A percentile compares a stretch with the other conserved stretches of the same genome.
Evolutionary conservation across 2,329 filamentous ascomycete genomes (phyloP).

Genomic region (Cordyceps militaris): DNA sequence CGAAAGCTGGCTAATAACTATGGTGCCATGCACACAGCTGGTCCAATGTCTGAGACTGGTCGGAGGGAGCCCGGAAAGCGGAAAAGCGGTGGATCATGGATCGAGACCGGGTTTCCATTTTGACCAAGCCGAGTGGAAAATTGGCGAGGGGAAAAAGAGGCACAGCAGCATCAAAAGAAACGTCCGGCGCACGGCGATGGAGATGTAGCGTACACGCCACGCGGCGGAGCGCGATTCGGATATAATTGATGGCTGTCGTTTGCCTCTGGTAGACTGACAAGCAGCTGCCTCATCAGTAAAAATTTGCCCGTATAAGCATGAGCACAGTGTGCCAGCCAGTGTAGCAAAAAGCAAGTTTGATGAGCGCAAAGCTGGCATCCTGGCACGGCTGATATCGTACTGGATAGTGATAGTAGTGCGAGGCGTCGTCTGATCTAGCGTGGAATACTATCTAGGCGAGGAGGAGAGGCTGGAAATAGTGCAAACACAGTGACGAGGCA

Average conservation of each 20-base stretch:
- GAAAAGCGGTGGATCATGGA: background rate
- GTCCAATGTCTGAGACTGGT: slow-evolving; percentile 4
- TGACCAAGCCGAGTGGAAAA: background rate
- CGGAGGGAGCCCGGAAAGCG: background rate
- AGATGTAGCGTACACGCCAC: background rate
- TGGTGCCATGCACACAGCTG: background rate
- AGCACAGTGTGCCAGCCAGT: background rate
- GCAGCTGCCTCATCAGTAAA: background rate
- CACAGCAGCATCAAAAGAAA: slow-evolving; percentile 1
- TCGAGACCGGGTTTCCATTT: background rate
- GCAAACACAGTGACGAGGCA: slow-evolving; percentile 5
- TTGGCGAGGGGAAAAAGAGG: background rate
- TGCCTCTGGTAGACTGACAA: background rate
- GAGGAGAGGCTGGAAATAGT: background rate
- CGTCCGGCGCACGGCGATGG: background rate
- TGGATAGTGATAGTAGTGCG: background rate
- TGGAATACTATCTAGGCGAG: background rate
- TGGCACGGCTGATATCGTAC: background rate
- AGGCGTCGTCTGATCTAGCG: slow-evolving; percentile 4
- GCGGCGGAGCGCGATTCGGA: background rate
- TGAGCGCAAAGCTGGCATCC: background rate
- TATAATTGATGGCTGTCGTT: background rate
- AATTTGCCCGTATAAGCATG: background rate
- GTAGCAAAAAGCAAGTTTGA: background rate
- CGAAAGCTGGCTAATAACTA: background rate